These are phyloP conservation scores for Triticum dicoccoides DNA, from an alignment of 176 grass and related monocot genomes.

Conservation along the genomic window DNA sequence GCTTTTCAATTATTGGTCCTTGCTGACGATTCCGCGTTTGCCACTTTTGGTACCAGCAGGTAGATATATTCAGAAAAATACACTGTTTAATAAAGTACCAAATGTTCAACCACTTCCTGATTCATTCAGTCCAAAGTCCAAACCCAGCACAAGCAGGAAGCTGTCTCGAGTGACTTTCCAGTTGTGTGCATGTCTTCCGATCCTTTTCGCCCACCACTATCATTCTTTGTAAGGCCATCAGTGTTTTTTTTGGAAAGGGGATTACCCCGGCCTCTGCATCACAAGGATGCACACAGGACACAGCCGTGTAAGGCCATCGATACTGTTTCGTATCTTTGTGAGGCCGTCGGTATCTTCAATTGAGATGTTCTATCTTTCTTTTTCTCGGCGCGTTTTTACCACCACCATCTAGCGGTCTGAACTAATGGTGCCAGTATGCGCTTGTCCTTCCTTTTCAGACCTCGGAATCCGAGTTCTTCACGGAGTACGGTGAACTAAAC, in stretches of 20 bases:
- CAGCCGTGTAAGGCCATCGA: neutral
- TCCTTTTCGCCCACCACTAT: neutral
- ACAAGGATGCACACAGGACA: no score
- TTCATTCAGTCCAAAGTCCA: neutral
- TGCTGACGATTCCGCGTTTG: neutral
- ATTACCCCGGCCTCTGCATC: no score
- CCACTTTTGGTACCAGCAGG: neutral
- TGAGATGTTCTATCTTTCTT: neutral
- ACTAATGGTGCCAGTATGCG: neutral
- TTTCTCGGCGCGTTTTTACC: neutral
- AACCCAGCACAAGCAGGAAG: neutral
- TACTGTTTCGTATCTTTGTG: neutral
- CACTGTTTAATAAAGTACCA: neutral
- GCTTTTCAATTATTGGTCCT: neutral
- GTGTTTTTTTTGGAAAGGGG: neutral
- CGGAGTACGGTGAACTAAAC: constrained; percentile 75
- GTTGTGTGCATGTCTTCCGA: neutral
- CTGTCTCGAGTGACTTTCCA: neutral
- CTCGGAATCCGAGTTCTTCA: constrained; percentile 75
- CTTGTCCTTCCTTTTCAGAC: constrained; percentile 12
- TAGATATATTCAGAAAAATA: neutral
- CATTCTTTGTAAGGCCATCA: neutral
- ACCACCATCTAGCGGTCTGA: neutral
- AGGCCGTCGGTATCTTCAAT: neutral
- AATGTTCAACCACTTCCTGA: neutral